phyloP scores from a whole-genome alignment of 2,329 filamentous ascomycete species.

The Graphium sp. region DNA sequence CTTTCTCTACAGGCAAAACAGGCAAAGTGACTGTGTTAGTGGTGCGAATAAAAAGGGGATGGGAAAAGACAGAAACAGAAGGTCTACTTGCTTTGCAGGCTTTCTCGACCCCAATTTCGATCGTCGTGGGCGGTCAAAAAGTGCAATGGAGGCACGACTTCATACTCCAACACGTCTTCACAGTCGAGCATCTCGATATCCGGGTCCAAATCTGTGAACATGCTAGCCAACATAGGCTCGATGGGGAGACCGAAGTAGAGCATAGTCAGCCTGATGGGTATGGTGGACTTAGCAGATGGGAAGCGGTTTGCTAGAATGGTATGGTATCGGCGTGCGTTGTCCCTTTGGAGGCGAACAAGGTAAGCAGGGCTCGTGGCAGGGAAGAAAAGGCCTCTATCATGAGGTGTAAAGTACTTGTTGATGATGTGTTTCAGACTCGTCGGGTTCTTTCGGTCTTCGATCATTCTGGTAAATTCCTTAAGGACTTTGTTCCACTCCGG shows the following conservation, averaged over 20 bases:
- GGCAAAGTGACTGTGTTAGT: too few relatives aligned
- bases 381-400: constrained; percentile 13
- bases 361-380: constrained; percentile 9
- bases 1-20: too few relatives aligned
- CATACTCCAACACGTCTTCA: constrained; percentile 8
- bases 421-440: constrained; percentile 9
- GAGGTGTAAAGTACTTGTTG: constrained; percentile 10
- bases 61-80: background rate
- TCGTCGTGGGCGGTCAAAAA: constrained; percentile 13
- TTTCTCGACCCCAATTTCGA: constrained; percentile 13
- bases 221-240: constrained; percentile 14
- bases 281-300: constrained; percentile 9
- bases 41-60: too few relatives aligned
- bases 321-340: constrained; percentile 13
- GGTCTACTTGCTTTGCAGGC: constrained; percentile 8
- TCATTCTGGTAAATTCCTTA: constrained; percentile 12
- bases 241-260: constrained; percentile 28
- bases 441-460: constrained; percentile 7
- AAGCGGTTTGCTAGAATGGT: constrained; percentile 15
- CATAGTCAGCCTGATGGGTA: constrained; percentile 25
- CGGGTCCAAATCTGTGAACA: constrained; percentile 9
- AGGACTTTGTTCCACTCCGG: constrained; percentile 11
- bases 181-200: constrained; percentile 9
- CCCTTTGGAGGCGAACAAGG: constrained; percentile 14
- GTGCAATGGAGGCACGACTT: constrained; percentile 13